These are phyloP conservation scores for Xylaria curta DNA, from an alignment of 495 filamentous ascomycete species.

Conservation along the genomic window DNA sequence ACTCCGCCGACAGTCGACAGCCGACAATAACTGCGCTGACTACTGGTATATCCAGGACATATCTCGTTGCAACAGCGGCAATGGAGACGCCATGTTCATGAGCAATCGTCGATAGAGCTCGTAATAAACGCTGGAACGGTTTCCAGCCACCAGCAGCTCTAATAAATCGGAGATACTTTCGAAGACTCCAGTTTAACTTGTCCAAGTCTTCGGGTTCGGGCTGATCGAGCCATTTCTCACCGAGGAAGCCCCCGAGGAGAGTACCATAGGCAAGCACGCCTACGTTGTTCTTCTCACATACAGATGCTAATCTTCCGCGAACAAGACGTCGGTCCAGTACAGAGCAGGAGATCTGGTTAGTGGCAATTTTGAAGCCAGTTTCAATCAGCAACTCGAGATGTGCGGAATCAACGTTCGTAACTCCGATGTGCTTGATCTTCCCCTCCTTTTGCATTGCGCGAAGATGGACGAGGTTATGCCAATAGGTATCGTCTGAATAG, in stretches of 20 bases:
- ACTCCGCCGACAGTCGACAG: slow-evolving; percentile 36
- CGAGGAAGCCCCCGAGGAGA: slow-evolving; percentile 45
- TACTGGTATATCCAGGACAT: slow-evolving; percentile 43
- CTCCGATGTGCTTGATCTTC: slow-evolving; percentile 41
- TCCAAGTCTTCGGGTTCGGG: slow-evolving; percentile 38
- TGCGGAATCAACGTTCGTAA: slow-evolving; percentile 47
- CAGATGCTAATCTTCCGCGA: slow-evolving; percentile 38
- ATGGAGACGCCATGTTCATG: slow-evolving; percentile 39
- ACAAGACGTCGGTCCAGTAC: slow-evolving; percentile 43
- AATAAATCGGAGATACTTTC: slow-evolving; percentile 50
- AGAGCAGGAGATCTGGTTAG: slow-evolving; percentile 47
- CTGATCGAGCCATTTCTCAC: slow-evolving; percentile 46
- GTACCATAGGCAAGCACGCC: slow-evolving; percentile 50
- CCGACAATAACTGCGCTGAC: slow-evolving; percentile 49
- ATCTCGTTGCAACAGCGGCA: slow-evolving; percentile 44
- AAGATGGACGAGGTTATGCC: slow-evolving; percentile 41
- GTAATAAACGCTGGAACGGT: slow-evolving; percentile 41
- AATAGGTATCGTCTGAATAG: slow-evolving; percentile 40
- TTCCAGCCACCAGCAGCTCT: slow-evolving; percentile 42
- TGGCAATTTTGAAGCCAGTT: slow-evolving; percentile 39
- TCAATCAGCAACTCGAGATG: slow-evolving; percentile 44
- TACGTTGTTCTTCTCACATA: slow-evolving; percentile 42
- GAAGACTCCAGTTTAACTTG: slow-evolving; percentile 46
- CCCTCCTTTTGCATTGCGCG: slow-evolving; percentile 38
- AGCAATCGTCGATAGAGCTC: slow-evolving; percentile 35